phyloP scores from a whole-genome alignment of 208 protist genomes.

The Acanthamoeba triangularis region DNA sequence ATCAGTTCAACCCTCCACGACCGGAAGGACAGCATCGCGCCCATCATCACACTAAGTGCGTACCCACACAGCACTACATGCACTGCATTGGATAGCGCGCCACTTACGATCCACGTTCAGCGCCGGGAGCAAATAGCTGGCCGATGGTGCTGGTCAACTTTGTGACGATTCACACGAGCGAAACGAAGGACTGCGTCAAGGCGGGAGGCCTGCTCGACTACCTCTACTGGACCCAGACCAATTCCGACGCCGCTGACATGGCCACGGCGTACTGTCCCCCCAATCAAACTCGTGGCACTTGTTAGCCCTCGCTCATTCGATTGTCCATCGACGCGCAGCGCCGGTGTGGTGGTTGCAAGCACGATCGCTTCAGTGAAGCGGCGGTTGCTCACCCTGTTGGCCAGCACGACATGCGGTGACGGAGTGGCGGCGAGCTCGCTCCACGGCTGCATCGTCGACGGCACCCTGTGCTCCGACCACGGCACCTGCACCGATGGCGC shows the following conservation, averaged over 20 bases:
- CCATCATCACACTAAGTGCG: not conserved
- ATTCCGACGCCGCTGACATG: not conserved
- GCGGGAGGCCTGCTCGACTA: not conserved
- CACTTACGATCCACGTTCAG: not conserved
- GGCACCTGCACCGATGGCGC: not conserved
- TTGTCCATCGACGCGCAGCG: not conserved
- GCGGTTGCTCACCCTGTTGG: not conserved
- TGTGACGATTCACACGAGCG: not conserved
- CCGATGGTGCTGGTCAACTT: not conserved
- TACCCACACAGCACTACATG: not conserved
- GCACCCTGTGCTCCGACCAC: constrained; percentile 21
- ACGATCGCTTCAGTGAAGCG: not conserved
- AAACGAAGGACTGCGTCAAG: not conserved
- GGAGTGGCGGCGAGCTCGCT: constrained; percentile 21
- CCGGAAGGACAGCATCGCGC: not conserved
- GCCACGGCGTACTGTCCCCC: not conserved
- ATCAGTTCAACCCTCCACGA: not conserved
- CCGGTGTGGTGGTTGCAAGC: not conserved
- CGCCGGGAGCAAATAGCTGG: not conserved
- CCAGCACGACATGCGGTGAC: not conserved
- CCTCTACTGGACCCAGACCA: constrained; percentile 42
- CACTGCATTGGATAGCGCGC: no score
- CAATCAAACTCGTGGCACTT: no score
- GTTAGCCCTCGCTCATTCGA: no score
- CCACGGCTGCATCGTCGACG: not conserved